Evolutionary conservation across 495 filamentous ascomycete species (phyloP), one percentile per base, ranked within the genome.

Genomic region (Xylaria intraflava): DNA sequence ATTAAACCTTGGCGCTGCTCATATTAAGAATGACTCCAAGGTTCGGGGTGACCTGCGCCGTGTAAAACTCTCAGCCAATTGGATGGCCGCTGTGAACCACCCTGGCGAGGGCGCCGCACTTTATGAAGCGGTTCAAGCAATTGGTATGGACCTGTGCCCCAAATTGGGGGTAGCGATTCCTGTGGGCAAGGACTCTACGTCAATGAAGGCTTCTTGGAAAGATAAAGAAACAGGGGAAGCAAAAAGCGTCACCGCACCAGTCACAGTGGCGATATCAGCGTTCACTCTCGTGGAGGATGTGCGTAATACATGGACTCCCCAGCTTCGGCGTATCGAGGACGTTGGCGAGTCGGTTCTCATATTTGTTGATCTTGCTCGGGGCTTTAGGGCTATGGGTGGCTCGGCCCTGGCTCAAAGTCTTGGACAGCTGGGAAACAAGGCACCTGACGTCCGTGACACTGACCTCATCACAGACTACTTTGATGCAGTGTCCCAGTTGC

Each of bases 131-230:
- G 93, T 96, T 27, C 82, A 95, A 65, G 91, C 93, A 6, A 90
- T 96, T 58, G 89, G 88, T 42, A 82, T 95, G 74, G 87, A 92
- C n/a, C 72, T 95, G 17, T 78, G 77, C 61, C 33, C 87, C 19
- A 80, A 84, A 61, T 77, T 97, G 31, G 89, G 89, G 17, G 82
- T 97, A 59, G 88, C 86, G 50, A 96, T 97, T 51, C 94, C 93
- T 3, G 93, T 96, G 8, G 93, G 93, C 46, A 96, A 97, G 72
- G 93, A 98, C 67, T 96, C 92, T 4, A 95, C 93, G 71, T 95
- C 89, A 14, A 97, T 98, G 93, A 96, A 96, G 75, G 91, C 93
- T 72, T 87, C 88, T 51, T 98, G 93, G 94, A 86, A 82, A 60
- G 89, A 93, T 49, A 74, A 77, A 35, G 77, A 83, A 45, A 80